Percentiles rank a stretch among this genome's conserved stretches.
Conservation (phyloP, 2,329 filamentous ascomycete genomes). For the Monilinia aucupariae region DNA sequence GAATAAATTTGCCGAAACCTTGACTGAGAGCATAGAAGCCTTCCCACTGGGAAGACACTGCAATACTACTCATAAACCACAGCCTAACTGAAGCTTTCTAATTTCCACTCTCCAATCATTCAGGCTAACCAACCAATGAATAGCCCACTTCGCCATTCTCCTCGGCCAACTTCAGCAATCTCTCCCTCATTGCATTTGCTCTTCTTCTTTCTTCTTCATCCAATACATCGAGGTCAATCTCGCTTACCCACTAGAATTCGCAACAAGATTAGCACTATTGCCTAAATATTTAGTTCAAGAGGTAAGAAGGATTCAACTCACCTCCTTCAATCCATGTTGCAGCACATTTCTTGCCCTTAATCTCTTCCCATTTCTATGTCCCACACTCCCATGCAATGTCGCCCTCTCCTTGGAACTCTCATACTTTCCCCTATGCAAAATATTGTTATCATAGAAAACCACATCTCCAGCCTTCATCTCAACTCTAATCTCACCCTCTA, state of each 20-base stretch:
- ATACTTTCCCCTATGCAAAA: slow-evolving; percentile 69
- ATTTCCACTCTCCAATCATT: background rate
- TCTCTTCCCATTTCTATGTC: slow-evolving; percentile 49
- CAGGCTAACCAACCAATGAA: slow-evolving; percentile 47
- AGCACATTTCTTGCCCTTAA: slow-evolving; percentile 65
- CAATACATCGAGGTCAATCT: slow-evolving; percentile 50
- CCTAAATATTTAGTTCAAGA: background rate
- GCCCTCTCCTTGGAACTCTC: slow-evolving; percentile 53
- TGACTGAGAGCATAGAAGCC: background rate
- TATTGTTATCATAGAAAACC: slow-evolving; percentile 88
- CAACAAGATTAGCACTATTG: background rate
- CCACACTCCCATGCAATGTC: slow-evolving; percentile 69
- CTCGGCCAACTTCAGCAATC: slow-evolving; percentile 56
- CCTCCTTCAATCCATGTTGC: slow-evolving; percentile 63
- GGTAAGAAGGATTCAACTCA: background rate
- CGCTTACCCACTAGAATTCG: slow-evolving; percentile 48
- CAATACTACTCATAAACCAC: too few relatives aligned
- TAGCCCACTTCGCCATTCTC: slow-evolving; percentile 59
- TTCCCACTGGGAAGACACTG: background rate
- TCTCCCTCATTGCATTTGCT: slow-evolving; percentile 59
- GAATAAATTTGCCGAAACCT: background rate
- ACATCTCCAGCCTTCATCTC: slow-evolving; percentile 67
- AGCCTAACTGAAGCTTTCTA: background rate
- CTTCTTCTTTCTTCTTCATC: slow-evolving; percentile 38
- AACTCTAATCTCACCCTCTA: slow-evolving; percentile 63